Evolutionary conservation across 2,329 filamentous ascomycete genomes (phyloP), one percentile per base, ranked within the genome.

Genomic region (Sclerotinia borealis): DNA sequence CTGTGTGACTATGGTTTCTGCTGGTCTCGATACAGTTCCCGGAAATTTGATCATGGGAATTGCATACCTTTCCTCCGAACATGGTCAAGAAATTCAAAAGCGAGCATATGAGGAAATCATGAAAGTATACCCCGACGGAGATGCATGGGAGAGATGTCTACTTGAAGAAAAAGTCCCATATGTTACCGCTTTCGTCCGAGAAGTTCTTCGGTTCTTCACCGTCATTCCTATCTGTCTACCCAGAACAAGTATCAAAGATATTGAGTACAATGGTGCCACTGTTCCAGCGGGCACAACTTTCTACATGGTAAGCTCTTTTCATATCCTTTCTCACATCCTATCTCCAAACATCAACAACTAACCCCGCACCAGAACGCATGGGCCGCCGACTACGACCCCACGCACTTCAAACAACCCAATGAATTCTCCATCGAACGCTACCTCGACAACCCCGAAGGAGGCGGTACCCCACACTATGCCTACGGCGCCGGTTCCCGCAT

Each of bases 211-310:
- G 31, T 93, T 85, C 79, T 93, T 87, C 83, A 89, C 86, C 2
- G 90, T 93, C 36, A 90, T 93, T 67, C 89, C 90, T 2, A 88
- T 95, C 69, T 91, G 86, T 69, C 80, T 95, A 0, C 91, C 91
- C 0, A 80, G 91, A 4, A 85, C 85, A 19, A 89, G 81, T 65
- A 88, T 90, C 72, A 89, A 87, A 68, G 86, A 90, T 66, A 90
- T 93, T 63, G 79, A 82, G 4, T 93, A 87, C 76, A 79, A 89
- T 29, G 84, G 84, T 19, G 79, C 85, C 0, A 77, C 81, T 1
- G 90, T 95, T 43, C 91, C 91, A 0, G 82, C 89, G 0, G 88
- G 89, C 1, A 92, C 88, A 0, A 91, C 87, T 1, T 92, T 93
- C n/a, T 64, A 61, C 25, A 64, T 64, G 62, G 62, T 64, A 49